Evolutionary conservation across 306 rosid species (phyloP).

Genomic region (Luffa aegyptiaca): DNA sequence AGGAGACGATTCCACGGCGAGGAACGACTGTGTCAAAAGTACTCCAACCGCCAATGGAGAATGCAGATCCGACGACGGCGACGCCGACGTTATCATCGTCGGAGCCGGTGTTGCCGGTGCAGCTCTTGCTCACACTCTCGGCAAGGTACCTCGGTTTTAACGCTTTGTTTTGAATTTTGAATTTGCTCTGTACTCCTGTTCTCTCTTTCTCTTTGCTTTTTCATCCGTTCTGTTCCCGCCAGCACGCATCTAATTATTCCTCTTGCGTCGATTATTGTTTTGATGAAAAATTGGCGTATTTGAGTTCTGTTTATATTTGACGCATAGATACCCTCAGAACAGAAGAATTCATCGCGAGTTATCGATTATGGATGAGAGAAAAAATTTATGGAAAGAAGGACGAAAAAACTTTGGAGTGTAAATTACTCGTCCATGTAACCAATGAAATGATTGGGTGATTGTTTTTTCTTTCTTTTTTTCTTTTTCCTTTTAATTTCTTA

Average conservation of each 20-base stretch:
- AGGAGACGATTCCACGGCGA: conserved; percentile 14
- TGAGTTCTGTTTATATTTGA: not conserved
- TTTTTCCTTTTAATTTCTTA: not conserved
- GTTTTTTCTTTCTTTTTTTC: not conserved
- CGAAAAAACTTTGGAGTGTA: not conserved
- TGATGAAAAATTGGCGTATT: not conserved
- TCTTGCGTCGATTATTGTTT: not conserved
- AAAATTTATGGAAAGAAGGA: not conserved
- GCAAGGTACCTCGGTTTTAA: conserved; percentile 36
- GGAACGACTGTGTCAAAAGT: conserved; percentile 20
- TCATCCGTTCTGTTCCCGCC: no score
- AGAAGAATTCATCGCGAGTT: not conserved
- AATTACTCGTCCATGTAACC: not conserved
- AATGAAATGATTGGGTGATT: not conserved
- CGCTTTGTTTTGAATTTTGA: not conserved
- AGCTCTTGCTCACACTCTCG: conserved; percentile 93
- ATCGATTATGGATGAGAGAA: not conserved
- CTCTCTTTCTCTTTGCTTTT: not conserved
- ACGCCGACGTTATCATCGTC: conserved; percentile 61
- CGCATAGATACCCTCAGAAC: not conserved
- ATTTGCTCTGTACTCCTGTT: not conserved
- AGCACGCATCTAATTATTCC: not conserved
- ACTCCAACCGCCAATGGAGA: conserved; percentile 32
- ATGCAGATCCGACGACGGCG: conserved; percentile 42
- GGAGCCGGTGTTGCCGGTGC: conserved; percentile 98